Base-by-base conservation (phyloP, 352 stramenopile genomes). In the Hyphochytrium catenoides region DNA sequence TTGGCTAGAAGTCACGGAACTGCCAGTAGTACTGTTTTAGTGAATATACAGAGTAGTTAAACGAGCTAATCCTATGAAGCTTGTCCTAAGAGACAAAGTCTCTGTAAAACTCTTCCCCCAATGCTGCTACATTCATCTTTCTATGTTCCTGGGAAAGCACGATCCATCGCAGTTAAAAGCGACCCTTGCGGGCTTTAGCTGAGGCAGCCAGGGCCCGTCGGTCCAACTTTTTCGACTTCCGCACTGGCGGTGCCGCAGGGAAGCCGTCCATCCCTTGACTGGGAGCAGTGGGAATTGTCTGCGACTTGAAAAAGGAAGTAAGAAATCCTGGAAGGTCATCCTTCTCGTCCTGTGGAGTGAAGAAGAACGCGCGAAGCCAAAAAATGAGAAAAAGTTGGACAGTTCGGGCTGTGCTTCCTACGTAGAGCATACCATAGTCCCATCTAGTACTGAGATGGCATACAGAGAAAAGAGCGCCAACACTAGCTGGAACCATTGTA, bases 401-500 rank as follows among this genome's bases (percentile, higher is more conserved):
- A 28, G 14, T 15, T 26, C 24, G 24, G 15, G 9, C 1, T 32
- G 21, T 17, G 31, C 31, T 29, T 29, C 17, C 17, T 15, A 8
- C 8, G 8, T 8, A 15, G 8, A n/a, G n/a, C 16, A 15, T 30
- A 8, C 15, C 36, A 12, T 33, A 12, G 7, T 38, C 55, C 27
- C 52, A 79, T 66, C 69, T 61, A 81, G 39, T 77, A 60, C 37
- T 81, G 67, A 60, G 62, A 79, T 77, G 29, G 61, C 47, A 38
- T 84, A 61, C 9, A 84, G 36, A 4, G 69, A 81, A 41, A 79
- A 81, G 1, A 84, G 56, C n/a, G 69, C 69, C 11, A 84, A 29
- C 0, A 66, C 57, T 32, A 79, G 52, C 21, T 84, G 69, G 16
- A 76, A 54, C 69, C 69, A 84, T 41, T 84, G 69, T 8, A 84